Base-by-base conservation (phyloP, 306 rosid genomes). In the Rosa persica region DNA sequence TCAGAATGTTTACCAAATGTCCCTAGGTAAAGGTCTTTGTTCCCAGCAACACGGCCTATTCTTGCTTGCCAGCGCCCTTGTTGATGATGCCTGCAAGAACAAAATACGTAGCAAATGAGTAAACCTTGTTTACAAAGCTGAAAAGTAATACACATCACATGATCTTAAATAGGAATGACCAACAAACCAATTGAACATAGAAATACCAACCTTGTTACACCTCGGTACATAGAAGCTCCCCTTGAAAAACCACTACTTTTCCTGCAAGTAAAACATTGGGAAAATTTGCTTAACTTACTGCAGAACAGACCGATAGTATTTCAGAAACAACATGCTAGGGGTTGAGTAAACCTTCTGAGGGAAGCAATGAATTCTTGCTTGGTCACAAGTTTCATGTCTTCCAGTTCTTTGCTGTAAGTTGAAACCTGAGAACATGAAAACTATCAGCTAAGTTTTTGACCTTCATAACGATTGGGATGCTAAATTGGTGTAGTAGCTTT, bases 51-150 rank as follows among this genome's bases (percentile, higher is more conserved):
- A 12, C 99, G 99, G 66, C 99, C 99, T 8, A 96, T 96, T 82
- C 99, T 90, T 9, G 99, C 99, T 83, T 96, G 99, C 99, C 98
- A 96, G 34, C 99, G 79, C 40, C 99, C 99, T 82, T 96, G 98
- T 78, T 96, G 99, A 81, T 96, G 99, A 78, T 96, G 99, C 93
- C 98, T 93, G 85, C 61, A 80, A 40, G 5, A 17, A 15, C 43
- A 36, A 3, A 65, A 36, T 17, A 65, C 44, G 9, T 17, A 65
- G 23, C 22, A 65, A 65, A 65, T 65, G 44, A 34, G 44, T 8
- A 65, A 7, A 36, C 44, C 23, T 3, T 36, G 0, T 15, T 0
- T 17, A 34, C 0, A 23, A 17, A 36, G 44, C 22, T 7, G 6
- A 3, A 65, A 65, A 16, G 2, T 65, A 16, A 34, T 30, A 20